These are phyloP conservation scores for Coffea canephora DNA, from an alignment of 257 asterid genomes.

Conservation along the genomic window DNA sequence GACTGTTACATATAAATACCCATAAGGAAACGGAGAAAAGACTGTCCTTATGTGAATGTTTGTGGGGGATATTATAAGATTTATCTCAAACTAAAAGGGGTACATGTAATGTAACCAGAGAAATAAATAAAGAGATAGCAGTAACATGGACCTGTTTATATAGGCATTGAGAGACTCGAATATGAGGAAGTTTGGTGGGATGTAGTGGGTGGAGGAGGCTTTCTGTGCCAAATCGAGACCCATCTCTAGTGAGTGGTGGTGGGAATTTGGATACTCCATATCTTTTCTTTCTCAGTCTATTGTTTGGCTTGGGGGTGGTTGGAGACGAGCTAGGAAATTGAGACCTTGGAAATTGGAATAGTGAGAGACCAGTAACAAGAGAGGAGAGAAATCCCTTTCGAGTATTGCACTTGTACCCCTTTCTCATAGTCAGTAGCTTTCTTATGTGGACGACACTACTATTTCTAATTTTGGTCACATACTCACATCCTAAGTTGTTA, in stretches of 20 bases:
- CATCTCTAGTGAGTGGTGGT: constrained; percentile 79
- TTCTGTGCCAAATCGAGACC: constrained; percentile 49
- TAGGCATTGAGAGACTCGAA: not conserved
- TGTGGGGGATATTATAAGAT: not conserved
- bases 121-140: not conserved
- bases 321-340: not conserved
- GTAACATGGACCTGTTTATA: not conserved
- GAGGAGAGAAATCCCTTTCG: not conserved
- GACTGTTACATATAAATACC: constrained; percentile 14
- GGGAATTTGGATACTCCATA: constrained; percentile 16
- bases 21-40: constrained; percentile 7
- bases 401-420: not conserved
- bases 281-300: not conserved
- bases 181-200: constrained; percentile 35
- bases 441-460: not conserved
- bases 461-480: no score
- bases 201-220: constrained; percentile 82
- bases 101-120: no score
- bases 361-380: not conserved
- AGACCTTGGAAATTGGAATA: not conserved
- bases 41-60: constrained; percentile 2
- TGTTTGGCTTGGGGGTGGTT: not conserved
- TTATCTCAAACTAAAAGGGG: constrained; percentile 5
- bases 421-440: not conserved
- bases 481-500: no score